A percentile compares a stretch with the other conserved stretches of the same genome.
Evolutionary conservation across 2,329 filamentous ascomycete species (phyloP).

Genomic region (Epichloe typhina): DNA sequence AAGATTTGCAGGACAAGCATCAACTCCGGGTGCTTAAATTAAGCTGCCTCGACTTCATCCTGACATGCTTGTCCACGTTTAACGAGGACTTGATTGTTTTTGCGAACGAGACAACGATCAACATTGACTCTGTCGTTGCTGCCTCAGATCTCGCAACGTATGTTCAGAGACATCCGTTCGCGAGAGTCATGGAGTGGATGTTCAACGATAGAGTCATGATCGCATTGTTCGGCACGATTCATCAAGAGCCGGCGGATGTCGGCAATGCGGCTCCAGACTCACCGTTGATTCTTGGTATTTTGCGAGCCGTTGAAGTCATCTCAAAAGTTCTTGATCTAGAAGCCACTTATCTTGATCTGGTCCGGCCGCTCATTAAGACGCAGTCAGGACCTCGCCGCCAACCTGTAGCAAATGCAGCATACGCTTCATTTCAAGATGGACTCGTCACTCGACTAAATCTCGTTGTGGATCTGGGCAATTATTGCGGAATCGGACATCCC

Average conservation of each 20-base stretch:
- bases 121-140: constrained; percentile 61
- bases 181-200: constrained; percentile 94
- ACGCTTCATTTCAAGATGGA: constrained; percentile 86
- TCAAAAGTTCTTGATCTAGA: constrained; percentile 75
- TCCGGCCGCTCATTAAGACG: constrained; percentile 62
- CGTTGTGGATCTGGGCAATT: constrained; percentile 72
- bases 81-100: constrained; percentile 88
- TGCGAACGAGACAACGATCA: constrained; percentile 63
- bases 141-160: constrained; percentile 68
- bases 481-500: constrained; percentile 73
- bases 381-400: constrained; percentile 45
- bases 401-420: constrained; percentile 53
- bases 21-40: constrained; percentile 64
- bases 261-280: constrained; percentile 63
- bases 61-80: constrained; percentile 69
- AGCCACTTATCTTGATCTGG: constrained; percentile 79
- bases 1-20: constrained; percentile 50
- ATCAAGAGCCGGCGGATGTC: constrained; percentile 62
- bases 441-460: constrained; percentile 68
- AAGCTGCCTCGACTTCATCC: constrained; percentile 73
- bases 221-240: constrained; percentile 64
- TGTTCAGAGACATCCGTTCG: constrained; percentile 79
- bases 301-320: constrained; percentile 74
- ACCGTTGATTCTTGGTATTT: constrained; percentile 64
- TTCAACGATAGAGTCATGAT: constrained; percentile 84